These are phyloP conservation scores for Aspergillus kassunensis DNA, from an alignment of 495 filamentous ascomycete species.

Conservation along the genomic window DNA sequence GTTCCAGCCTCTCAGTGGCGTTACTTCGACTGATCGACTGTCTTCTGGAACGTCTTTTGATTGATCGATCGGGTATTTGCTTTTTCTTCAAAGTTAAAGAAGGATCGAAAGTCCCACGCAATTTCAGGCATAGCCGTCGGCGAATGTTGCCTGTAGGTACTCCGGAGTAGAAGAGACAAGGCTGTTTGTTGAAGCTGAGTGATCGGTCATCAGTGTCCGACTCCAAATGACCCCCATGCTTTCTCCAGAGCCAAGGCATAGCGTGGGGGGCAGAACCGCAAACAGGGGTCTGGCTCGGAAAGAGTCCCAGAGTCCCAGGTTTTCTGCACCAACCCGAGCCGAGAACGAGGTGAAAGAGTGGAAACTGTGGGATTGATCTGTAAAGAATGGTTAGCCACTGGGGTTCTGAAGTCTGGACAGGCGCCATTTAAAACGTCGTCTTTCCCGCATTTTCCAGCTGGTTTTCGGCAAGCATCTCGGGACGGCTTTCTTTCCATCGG, in stretches of 20 bases:
- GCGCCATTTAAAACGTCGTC: slow-evolving; percentile 9
- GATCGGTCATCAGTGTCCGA: background rate
- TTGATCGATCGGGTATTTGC: background rate
- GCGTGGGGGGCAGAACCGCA: slow-evolving; percentile 18
- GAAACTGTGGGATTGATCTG: background rate
- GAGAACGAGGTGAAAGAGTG: slow-evolving; percentile 8
- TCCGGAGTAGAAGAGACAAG: background rate
- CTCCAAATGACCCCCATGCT: slow-evolving; percentile 17
- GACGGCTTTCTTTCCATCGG: slow-evolving; percentile 8
- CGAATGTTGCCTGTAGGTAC: too few relatives aligned
- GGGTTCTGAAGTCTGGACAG: too few relatives aligned
- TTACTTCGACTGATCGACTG: background rate
- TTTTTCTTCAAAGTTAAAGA: background rate
- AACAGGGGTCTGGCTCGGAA: slow-evolving; percentile 4
- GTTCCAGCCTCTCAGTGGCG: background rate
- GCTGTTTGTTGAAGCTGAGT: background rate
- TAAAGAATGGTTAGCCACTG: slow-evolving; percentile 6
- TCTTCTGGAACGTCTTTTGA: background rate
- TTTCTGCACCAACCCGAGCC: slow-evolving; percentile 16
- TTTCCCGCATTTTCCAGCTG: background rate
- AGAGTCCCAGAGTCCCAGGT: background rate
- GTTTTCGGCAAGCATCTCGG: background rate
- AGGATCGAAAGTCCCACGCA: background rate
- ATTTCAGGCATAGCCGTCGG: too few relatives aligned
- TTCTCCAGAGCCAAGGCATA: slow-evolving; percentile 11